Conservation (phyloP, 2,329 filamentous ascomycete genomes). For the Emergomyces orientalis region DNA sequence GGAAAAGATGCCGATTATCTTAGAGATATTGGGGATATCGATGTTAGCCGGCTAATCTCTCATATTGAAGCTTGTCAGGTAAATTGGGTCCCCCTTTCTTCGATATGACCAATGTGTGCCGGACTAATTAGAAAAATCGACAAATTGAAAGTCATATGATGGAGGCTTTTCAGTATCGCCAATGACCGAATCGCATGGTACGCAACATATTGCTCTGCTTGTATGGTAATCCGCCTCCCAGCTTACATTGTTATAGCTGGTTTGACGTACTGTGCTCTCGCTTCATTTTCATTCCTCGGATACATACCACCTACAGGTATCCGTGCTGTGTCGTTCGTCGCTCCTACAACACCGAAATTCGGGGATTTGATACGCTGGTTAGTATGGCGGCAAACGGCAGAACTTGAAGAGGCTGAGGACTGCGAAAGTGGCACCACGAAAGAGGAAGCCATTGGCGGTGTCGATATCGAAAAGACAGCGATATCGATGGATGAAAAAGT, state of each 20-base stretch:
- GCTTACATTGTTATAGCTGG: constrained; percentile 49
- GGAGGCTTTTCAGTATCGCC: constrained; percentile 72
- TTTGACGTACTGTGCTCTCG: constrained; percentile 81
- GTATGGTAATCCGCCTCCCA: background rate
- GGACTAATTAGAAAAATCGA: constrained; percentile 15
- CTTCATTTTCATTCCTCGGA: constrained; percentile 65
- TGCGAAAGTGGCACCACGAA: constrained; percentile 38
- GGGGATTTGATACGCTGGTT: constrained; percentile 47
- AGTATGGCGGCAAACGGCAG: constrained; percentile 54
- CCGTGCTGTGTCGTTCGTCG: constrained; percentile 23
- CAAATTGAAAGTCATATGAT: constrained; percentile 58
- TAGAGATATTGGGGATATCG: constrained; percentile 58
- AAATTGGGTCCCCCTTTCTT: constrained; percentile 13
- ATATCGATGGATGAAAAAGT: constrained; percentile 20
- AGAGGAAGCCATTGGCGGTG: background rate
- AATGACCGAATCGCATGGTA: constrained; percentile 75
- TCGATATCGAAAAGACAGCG: background rate
- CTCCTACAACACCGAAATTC: constrained; percentile 24
- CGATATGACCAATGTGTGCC: background rate
- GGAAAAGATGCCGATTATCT: constrained; percentile 49
- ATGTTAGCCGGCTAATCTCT: constrained; percentile 58
- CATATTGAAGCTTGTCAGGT: constrained; percentile 62
- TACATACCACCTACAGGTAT: constrained; percentile 40
- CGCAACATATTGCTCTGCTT: constrained; percentile 20
- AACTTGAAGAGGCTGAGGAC: constrained; percentile 38